Base-by-base conservation (phyloP, 2,329 filamentous ascomycete species). In the Knufia petricola region DNA sequence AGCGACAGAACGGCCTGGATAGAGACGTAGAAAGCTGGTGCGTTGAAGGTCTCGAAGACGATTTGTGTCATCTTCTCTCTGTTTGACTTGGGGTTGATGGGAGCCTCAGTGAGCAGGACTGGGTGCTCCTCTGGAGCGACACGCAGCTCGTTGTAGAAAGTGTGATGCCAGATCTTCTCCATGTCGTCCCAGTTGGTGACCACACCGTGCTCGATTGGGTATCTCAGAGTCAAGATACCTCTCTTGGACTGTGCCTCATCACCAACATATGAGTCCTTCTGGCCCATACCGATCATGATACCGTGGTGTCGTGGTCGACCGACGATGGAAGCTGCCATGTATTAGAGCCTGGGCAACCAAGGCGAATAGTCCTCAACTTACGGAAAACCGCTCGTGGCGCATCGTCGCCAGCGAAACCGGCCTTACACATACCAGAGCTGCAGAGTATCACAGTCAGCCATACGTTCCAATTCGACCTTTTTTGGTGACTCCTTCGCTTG, bases 41-140 rank as follows among this genome's bases (percentile, higher is more conserved):
- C 90, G 79, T 98, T 96, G 84, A 98, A 98, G 65, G 92, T 98
- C 84, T 98, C 92, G 79, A 98, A 98, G 72, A 98, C 89, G 61
- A 98, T 98, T 79, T 98, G 92, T 64, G 92, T 96, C 92, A 98
- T 98, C 88, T 98, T 98, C 82, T 98, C 92, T 84, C 92, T 87
- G 82, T 98, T 98, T 79, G 87, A 94, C 83, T 96, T 96, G 73
- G 92, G 92, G 84, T 98, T 98, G 84, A 98, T 96, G 63, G 92
- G 92, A 65, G 92, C 92, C 80, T 98, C 92, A 64, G 92, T 98
- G 73, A 98, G 82, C 69, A 98, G 83, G 70, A 96, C 89, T 65
- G 92, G 92, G 83, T 98, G 92, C 85, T 98, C 92, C 82, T 98
- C 92, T 65, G 92, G 92, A 65, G 92, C 92, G 60, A 98, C 92